A percentile compares a stretch with the other conserved stretches of the same genome.
Evolutionary conservation across 331 rosid genomes (phyloP).

Genomic region (Quercus phellos): DNA sequence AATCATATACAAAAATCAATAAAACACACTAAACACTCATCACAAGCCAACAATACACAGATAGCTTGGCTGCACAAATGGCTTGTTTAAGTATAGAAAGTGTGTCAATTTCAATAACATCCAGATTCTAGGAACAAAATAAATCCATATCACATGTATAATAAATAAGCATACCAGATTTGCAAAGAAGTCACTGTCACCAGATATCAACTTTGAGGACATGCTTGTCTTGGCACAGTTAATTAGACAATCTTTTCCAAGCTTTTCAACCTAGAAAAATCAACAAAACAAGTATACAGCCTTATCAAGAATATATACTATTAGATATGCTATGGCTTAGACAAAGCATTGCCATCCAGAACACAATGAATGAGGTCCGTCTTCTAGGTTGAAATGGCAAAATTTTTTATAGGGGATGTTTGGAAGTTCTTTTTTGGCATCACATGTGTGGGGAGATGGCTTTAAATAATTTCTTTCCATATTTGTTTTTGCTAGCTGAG

Average conservation of each 20-base stretch:
- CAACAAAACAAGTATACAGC: constrained; percentile 19
- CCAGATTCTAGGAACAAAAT: not conserved
- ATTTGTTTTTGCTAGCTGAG: not conserved
- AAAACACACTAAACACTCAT: not conserved
- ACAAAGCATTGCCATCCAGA: not conserved
- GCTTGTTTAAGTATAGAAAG: not conserved
- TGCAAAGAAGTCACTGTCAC: constrained; percentile 92
- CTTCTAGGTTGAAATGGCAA: not conserved
- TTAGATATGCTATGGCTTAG: not conserved
- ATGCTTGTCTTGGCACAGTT: constrained; percentile 99
- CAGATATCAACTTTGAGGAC: constrained; percentile 96
- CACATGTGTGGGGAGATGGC: not conserved
- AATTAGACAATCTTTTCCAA: constrained; percentile 79
- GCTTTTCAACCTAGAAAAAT: constrained; percentile 74
- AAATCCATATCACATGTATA: not conserved
- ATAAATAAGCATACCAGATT: constrained; percentile 54
- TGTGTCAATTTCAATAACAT: not conserved
- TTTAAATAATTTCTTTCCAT: not conserved
- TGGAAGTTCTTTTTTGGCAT: not conserved
- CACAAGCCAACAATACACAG: not conserved
- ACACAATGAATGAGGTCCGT: not conserved
- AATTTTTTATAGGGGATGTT: no score
- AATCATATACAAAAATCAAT: constrained; percentile 4
- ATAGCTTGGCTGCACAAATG: not conserved
- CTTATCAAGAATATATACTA: constrained; percentile 27